A percentile compares a stretch with the other conserved stretches of the same genome.
Evolutionary conservation across 768 basidiomycete species (phyloP).

Genomic region (Clitopilus hobsonii): DNA sequence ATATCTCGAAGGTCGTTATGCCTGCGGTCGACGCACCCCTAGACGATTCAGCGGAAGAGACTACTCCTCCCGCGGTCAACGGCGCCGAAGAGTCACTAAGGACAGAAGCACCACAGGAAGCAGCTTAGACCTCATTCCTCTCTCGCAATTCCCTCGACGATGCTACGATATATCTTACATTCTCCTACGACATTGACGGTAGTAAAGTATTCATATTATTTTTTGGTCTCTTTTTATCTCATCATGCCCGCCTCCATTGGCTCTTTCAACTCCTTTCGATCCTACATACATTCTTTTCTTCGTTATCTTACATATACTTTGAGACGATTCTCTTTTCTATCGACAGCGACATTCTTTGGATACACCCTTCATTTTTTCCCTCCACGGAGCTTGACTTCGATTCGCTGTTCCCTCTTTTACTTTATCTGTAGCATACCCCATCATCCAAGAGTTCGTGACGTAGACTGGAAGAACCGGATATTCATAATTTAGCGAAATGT

Average conservation of each 20-base stretch:
- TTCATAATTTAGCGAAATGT: neutral
- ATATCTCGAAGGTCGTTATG: neutral
- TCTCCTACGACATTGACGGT: neutral
- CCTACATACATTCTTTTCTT: neutral
- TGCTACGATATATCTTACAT: neutral
- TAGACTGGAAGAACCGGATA: constrained; percentile 1
- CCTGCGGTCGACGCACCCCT: no score
- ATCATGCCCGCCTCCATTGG: neutral
- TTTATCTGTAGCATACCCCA: neutral
- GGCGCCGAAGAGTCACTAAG: no score
- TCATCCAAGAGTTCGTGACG: neutral
- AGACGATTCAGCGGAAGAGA: no score
- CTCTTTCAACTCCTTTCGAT: neutral
- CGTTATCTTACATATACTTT: neutral
- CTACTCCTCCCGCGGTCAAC: no score
- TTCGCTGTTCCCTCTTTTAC: neutral
- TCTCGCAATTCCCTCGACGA: neutral
- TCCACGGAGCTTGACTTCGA: neutral
- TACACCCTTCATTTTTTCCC: neutral
- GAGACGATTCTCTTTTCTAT: no score
- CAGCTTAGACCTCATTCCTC: neutral
- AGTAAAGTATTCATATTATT: neutral
- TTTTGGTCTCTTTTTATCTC: neutral
- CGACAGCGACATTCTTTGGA: neutral
- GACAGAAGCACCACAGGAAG: no score